phyloP scores from a whole-genome alignment of 2,329 filamentous ascomycete species.

The Fusarium staphyleae region DNA sequence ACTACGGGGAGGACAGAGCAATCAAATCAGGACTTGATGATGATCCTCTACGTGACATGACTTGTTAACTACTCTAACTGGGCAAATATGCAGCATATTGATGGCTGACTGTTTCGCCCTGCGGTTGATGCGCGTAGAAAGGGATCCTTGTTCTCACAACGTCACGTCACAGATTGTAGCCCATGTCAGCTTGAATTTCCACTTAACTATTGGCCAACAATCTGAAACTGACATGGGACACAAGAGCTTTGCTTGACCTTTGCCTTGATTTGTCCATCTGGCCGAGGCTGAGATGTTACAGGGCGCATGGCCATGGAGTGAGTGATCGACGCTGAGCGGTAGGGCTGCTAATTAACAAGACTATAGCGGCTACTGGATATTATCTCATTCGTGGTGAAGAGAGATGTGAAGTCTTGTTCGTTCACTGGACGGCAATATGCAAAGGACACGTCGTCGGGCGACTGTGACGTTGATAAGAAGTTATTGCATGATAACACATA shows the following conservation, averaged over 20 bases:
- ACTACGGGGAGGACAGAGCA: not conserved
- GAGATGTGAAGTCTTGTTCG: not conserved
- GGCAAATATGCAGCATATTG: too few species aligned
- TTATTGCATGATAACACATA: too few species aligned
- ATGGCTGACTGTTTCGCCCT: not conserved
- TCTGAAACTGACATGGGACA: constrained; percentile 3
- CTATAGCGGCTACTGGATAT: not conserved
- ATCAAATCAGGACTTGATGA: constrained; percentile 5
- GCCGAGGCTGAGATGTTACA: not conserved
- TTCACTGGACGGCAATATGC: constrained; percentile 12
- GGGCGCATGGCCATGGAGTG: constrained; percentile 6
- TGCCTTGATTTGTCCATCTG: not conserved
- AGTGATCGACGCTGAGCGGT: constrained; percentile 2
- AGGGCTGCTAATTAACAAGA: constrained; percentile 1
- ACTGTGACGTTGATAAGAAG: not conserved
- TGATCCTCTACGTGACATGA: constrained; percentile 1
- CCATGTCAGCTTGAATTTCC: constrained; percentile 6
- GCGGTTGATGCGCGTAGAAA: constrained; percentile 2
- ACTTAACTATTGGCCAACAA: constrained; percentile 4
- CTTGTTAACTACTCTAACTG: too few species aligned
- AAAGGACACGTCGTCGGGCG: constrained; percentile 11
- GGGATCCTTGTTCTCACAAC: not conserved
- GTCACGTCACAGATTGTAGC: too few species aligned
- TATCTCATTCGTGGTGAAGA: not conserved
- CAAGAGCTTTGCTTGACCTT: constrained; percentile 6